phyloP scores from a whole-genome alignment of 345 rosid genomes.

The Limnanthes douglasii region DNA sequence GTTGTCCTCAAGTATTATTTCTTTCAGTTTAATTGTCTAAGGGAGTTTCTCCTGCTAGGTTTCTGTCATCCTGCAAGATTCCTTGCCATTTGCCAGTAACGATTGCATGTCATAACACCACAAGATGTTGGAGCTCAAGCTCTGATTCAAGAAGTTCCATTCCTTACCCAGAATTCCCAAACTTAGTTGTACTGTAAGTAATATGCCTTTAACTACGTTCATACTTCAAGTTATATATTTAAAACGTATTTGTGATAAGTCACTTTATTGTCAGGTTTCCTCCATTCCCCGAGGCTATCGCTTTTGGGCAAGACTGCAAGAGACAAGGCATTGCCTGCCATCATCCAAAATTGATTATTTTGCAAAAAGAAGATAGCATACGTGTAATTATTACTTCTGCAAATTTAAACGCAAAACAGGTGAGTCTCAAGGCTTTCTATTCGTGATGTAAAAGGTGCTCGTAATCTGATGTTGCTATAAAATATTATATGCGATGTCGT shows the following conservation, averaged over 20 bases:
- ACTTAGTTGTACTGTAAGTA: conserved; percentile 62
- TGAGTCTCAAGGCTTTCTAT: conserved; percentile 10
- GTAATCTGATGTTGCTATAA: not conserved
- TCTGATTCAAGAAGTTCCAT: conserved; percentile 36
- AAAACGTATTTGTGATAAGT: conserved; percentile 5
- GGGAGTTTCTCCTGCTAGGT: conserved; percentile 28
- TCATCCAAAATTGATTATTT: conserved; percentile 74
- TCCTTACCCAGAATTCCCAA: conserved; percentile 60
- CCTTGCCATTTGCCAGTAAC: conserved; percentile 70
- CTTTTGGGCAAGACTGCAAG: conserved; percentile 75
- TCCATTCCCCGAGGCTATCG: conserved; percentile 67
- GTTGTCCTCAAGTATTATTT: not conserved
- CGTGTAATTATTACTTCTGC: conserved; percentile 79
- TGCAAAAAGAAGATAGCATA: conserved; percentile 65
- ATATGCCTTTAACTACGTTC: not conserved
- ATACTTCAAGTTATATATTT: conserved; percentile 2
- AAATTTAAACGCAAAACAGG: conserved; percentile 79
- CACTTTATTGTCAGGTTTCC: conserved; percentile 41
- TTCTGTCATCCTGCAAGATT: conserved; percentile 54
- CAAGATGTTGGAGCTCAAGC: conserved; percentile 70
- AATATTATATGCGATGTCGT: no score
- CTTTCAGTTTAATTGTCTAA: conserved; percentile 11
- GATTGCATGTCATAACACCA: conserved; percentile 66
- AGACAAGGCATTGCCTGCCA: conserved; percentile 87
- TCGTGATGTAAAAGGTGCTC: not conserved